Percentiles rank a stretch among this genome's conserved stretches.
Evolutionary conservation across 1,284 basidiomycete species (phyloP).

Genomic region (Meripilus lineatus): DNA sequence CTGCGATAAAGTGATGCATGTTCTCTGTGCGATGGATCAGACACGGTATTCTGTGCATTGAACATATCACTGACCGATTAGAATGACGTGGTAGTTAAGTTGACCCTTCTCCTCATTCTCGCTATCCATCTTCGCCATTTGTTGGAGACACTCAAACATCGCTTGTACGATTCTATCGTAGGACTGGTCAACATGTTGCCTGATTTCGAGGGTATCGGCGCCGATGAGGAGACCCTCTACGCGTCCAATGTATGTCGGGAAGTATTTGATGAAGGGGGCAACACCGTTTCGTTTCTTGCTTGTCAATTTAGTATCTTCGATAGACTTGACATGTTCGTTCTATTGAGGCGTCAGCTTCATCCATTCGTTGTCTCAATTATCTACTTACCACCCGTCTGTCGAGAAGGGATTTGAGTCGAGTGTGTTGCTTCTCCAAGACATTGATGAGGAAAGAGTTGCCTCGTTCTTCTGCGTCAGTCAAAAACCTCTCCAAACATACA

Average conservation of each 20-base stretch:
- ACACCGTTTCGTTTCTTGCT: slow-evolving; percentile 92
- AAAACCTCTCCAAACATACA: slow-evolving; percentile 74
- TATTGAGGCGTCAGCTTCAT: slow-evolving; percentile 25
- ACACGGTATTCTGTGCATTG: not conserved
- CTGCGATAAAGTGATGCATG: slow-evolving; percentile 89
- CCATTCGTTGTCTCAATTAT: not conserved
- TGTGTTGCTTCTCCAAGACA: slow-evolving; percentile 78
- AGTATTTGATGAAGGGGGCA: slow-evolving; percentile 89
- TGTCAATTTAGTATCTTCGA: slow-evolving; percentile 87
- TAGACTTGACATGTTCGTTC: slow-evolving; percentile 85
- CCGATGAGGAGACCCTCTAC: slow-evolving; percentile 86
- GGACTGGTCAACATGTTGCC: slow-evolving; percentile 72
- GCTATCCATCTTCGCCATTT: slow-evolving; percentile 90
- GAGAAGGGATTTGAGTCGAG: slow-evolving; percentile 65
- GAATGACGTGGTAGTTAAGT: slow-evolving; percentile 92
- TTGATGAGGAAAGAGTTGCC: slow-evolving; percentile 73
- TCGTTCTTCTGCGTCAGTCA: slow-evolving; percentile 74
- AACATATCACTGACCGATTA: slow-evolving; percentile 68
- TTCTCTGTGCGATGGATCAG: slow-evolving; percentile 61
- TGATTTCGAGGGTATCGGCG: slow-evolving; percentile 73
- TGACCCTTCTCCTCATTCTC: slow-evolving; percentile 94
- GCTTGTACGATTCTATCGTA: slow-evolving; percentile 86
- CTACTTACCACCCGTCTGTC: slow-evolving; percentile 75
- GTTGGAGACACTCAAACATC: slow-evolving; percentile 91
- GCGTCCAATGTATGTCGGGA: slow-evolving; percentile 83